Base-by-base conservation (phyloP, 305 asterid species). In the Stenogyne calaminthoides region DNA sequence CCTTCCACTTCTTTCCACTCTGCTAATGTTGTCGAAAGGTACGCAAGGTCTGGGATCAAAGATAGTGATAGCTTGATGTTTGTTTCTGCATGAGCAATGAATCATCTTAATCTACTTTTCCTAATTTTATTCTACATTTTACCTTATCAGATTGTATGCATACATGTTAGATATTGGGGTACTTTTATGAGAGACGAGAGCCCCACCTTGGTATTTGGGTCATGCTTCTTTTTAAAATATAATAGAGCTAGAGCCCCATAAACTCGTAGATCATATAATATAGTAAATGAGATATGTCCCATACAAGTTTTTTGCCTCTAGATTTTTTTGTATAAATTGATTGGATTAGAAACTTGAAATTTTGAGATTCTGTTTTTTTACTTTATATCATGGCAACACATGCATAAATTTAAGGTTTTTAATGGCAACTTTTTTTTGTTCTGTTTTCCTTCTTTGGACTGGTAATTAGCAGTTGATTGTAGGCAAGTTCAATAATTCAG, bases 1-100 rank as follows among this genome's bases (percentile, higher is more conserved):
- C 73, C 77, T 71, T 68, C 84, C 60, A 46, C 81, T 71, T 76
- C 83, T 58, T 73, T 25, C 66, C 79, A 64, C 66, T 82, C 87
- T 9, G 83, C 52, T 12, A 73, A 71, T 61, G 54, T 46, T 8
- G 54, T 69, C 6, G 77, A 77, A 51, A 76, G 76, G 34, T 66
- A 68, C 40, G 69, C 18, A 52, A 71, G 57, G 25, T 79, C 58
- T 70, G 78, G 71, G 73, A 57, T 47, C 73, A 63, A 72, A 67
- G 73, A 64, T 10, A 73, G 77, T 46, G 79, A 77, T 11, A 80
- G 76, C 74, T 32, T 78, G 71, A 78, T 78, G 82, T 82, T 83
- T 71, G 72, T 67, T 71, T 83, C 88, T 58, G 81, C 75, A 49
- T 85, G 78, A 83, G 7, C 25, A 58, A 32, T 40, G 14, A 18